Conservation (phyloP, 2,329 filamentous ascomycete genomes). For the Xylogone sp. region DNA sequence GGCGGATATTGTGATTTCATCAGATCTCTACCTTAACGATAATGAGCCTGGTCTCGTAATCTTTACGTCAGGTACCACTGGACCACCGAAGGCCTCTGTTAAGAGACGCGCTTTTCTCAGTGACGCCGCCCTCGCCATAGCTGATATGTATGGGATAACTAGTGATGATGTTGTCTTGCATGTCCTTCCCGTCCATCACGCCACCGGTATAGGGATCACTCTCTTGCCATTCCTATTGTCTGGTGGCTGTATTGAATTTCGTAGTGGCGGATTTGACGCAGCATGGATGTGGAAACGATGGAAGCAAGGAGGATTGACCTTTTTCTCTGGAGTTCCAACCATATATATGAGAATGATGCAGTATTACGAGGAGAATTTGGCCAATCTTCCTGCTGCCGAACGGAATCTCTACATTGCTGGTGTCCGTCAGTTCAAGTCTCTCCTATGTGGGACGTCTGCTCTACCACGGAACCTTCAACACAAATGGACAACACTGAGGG, state of each 20-base stretch:
- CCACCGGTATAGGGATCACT: slow-evolving; percentile 30
- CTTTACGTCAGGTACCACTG: slow-evolving; percentile 11
- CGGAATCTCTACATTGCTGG: slow-evolving; percentile 34
- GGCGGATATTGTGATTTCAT: background rate
- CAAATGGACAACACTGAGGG: slow-evolving; percentile 34
- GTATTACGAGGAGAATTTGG: slow-evolving; percentile 25
- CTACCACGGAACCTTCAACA: slow-evolving; percentile 38
- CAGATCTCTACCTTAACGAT: background rate
- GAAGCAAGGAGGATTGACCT: slow-evolving; percentile 17
- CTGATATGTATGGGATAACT: slow-evolving; percentile 28
- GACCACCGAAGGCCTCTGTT: slow-evolving; percentile 14
- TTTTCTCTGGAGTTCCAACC: slow-evolving; percentile 32
- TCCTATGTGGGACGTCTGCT: slow-evolving; percentile 39
- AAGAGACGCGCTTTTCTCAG: slow-evolving; percentile 29
- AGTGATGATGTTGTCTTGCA: slow-evolving; percentile 28
- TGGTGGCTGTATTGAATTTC: slow-evolving; percentile 30
- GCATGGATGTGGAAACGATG: slow-evolving; percentile 28
- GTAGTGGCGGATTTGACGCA: slow-evolving; percentile 31
- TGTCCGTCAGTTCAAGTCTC: slow-evolving; percentile 35
- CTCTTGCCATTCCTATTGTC: slow-evolving; percentile 31
- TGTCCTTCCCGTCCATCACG: slow-evolving; percentile 28
- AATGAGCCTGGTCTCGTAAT: slow-evolving; percentile 9
- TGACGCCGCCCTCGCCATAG: slow-evolving; percentile 3
- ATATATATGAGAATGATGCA: slow-evolving; percentile 33
- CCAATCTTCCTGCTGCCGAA: slow-evolving; percentile 24